A percentile compares a stretch with the other conserved stretches of the same genome.
phyloP scores from a whole-genome alignment of 768 basidiomycete species.

The Mycena leptocephala region DNA sequence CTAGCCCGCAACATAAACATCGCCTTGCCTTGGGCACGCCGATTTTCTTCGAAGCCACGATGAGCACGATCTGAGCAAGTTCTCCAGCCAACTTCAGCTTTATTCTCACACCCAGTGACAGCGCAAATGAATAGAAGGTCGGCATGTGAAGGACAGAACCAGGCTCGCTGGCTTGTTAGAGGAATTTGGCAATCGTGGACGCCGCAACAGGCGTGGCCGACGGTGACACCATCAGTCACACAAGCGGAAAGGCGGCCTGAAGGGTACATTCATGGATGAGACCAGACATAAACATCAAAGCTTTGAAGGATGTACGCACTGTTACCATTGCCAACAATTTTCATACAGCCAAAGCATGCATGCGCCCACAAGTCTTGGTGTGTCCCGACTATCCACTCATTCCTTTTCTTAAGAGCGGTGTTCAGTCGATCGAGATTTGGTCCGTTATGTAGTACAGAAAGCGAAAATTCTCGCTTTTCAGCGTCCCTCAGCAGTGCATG shows the following conservation, averaged over 20 bases:
- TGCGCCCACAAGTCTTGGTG: constrained; percentile 23
- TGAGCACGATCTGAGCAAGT: neutral
- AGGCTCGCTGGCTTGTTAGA: constrained; percentile 6
- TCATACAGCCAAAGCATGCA: constrained; percentile 1
- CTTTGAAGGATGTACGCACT: neutral
- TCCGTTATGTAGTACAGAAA: neutral
- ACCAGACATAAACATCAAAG: neutral
- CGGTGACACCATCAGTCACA: constrained; percentile 44
- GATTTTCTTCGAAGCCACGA: neutral
- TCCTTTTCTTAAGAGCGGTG: neutral
- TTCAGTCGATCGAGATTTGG: neutral
- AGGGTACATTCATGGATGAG: neutral
- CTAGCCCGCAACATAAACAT: neutral
- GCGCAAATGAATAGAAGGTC: neutral
- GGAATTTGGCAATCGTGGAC: constrained; percentile 39
- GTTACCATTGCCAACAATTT: neutral
- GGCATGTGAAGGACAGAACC: constrained; percentile 34
- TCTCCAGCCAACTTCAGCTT: neutral
- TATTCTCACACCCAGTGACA: neutral
- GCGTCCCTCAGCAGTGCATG: neutral
- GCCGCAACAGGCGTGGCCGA: constrained; percentile 44
- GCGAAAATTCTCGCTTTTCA: too few species aligned
- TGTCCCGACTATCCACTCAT: constrained; percentile 13
- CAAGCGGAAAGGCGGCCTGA: constrained; percentile 21
- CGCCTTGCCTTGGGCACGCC: constrained; percentile 2